Evolutionary conservation across 371 early-diverging fungal genomes (phyloP).

Genomic region (Rhizopus sp.): DNA sequence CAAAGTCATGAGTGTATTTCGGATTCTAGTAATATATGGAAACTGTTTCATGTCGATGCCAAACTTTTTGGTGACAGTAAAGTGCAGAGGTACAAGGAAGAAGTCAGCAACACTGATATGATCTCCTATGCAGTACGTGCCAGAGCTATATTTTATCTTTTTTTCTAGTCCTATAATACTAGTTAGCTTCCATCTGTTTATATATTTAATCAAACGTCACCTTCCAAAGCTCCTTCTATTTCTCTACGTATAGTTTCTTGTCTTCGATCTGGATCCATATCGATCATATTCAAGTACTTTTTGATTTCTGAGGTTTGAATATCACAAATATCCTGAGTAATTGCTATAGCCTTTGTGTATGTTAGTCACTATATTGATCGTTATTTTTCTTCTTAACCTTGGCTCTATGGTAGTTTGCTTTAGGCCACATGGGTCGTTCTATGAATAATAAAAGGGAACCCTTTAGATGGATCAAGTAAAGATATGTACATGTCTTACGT

Average conservation of each 20-base stretch:
- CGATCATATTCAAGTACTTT: conserved; percentile 63
- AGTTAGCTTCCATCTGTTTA: background rate
- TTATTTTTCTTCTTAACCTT: conserved; percentile 33
- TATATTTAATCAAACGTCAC: conserved; percentile 27
- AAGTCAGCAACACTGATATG: conserved; percentile 84
- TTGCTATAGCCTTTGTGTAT: conserved; percentile 53
- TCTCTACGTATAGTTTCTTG: conserved; percentile 64
- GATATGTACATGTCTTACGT: conserved; percentile 21
- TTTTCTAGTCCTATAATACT: conserved; percentile 60
- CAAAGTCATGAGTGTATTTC: conserved; percentile 52
- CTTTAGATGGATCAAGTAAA: too few relatives aligned
- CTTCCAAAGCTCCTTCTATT: conserved; percentile 66
- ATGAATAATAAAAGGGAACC: background rate
- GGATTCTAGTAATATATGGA: conserved; percentile 70
- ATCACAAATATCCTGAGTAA: conserved; percentile 70
- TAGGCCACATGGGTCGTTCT: conserved; percentile 70
- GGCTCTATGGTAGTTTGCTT: conserved; percentile 66
- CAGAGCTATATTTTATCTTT: conserved; percentile 60
- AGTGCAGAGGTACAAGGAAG: conserved; percentile 79
- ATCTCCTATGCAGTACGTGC: conserved; percentile 81
- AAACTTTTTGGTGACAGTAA: conserved; percentile 68
- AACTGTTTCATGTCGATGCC: conserved; percentile 72
- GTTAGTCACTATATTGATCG: background rate
- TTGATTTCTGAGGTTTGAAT: conserved; percentile 89
- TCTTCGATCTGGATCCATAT: conserved; percentile 48